Evolutionary conservation across 306 rosid genomes (phyloP), one percentile per base, ranked within the genome.

Genomic region (Casuarina cunninghamiana): DNA sequence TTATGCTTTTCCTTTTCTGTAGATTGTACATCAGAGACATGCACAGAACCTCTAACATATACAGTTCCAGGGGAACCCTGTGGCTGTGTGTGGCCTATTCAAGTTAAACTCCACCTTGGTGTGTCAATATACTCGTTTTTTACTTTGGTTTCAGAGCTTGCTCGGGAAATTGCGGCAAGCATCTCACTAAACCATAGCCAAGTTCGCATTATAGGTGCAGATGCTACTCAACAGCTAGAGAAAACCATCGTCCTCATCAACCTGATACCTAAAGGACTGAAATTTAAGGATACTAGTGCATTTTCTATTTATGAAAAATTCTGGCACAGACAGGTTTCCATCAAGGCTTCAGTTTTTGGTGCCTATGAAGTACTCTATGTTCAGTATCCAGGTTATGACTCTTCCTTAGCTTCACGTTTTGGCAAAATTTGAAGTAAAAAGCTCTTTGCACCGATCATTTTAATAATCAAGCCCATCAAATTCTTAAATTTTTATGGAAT

Each of bases 131-230:
- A 89, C 93, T 87, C 86, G 61, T 93, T 91, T 79, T 91, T 95
- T 67, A 93, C 97, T 41, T 45, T 89, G 71, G 91, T 93, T 61
- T 83, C 96, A 54, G 60, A 89, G 86, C 91, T 95, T 41, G 93
- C 99, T 17, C 74, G 85, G 82, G 97, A 92, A 79, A 89, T 95
- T 53, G 91, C 99, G 16, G 90, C 85, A 11, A 87, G 96, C 60
- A 75, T 88, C 78, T 44, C 73, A 35, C 89, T 95, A 74, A 91
- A 92, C 83, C 89, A 77, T 78, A 87, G 84, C 81, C 99, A 95
- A 87, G 99, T 95, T 80, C 97, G 97, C 58, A 87, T 95, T 32
- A 87, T 89, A 88, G 99, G 93, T 82, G 99, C 99, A 3, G 90
- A 95, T 79, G 97, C 92, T 66, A 84, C 53, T 77, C 96, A 89